Evolutionary conservation across 2,329 filamentous ascomycete genomes (phyloP), one percentile per base, ranked within the genome.

Genomic region (Geosmithia putterillii): DNA sequence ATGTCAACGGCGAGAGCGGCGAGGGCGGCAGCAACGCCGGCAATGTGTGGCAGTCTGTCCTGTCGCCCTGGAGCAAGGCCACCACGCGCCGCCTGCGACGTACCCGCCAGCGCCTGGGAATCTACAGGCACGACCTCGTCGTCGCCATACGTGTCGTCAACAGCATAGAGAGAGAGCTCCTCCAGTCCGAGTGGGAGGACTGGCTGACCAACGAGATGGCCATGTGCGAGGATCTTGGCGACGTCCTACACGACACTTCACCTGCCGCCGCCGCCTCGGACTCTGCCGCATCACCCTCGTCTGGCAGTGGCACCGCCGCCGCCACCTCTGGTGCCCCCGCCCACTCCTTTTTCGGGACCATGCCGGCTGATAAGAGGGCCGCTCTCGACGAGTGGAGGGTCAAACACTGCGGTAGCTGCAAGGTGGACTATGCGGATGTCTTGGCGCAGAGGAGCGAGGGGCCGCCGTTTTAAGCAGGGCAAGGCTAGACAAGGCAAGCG

Each of bases 91-190:
- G 85, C 18, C 71, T 96, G 25, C 78, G 84, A 41, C 77, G 81
- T 35, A 86, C 87, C n/a, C 76, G 90, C 9, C 85, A 94, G 61
- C 76, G 82, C 20, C 75, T 98, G 0, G 90, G 85, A 1, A 70
- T 77, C 2, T 92, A 95, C 58, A 75, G 92, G 3, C 87, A 98
- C 59, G 88, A 96, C 56, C 69, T 98, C 18, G 66, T 96, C 2
- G 89, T 98, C 5, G 88, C 89, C 5, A 79, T 96, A 67, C 79
- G 89, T 4, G 77, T 95, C 2, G 81, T 96, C 47, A 95, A 96
- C 62, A 82, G 75, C 45, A 79, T 96, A 22, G 92, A 96, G 67
- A 74, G 76, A 46, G 88, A 95, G 60, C 81, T 95, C 59, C 63
- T 96, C 43, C 76, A 79, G 54, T 83, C 83, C 1, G 90, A 95